A percentile compares a stretch with the other conserved stretches of the same genome.
phyloP scores from a whole-genome alignment of 148 eudicot species.

The Chenopodium quinoa region DNA sequence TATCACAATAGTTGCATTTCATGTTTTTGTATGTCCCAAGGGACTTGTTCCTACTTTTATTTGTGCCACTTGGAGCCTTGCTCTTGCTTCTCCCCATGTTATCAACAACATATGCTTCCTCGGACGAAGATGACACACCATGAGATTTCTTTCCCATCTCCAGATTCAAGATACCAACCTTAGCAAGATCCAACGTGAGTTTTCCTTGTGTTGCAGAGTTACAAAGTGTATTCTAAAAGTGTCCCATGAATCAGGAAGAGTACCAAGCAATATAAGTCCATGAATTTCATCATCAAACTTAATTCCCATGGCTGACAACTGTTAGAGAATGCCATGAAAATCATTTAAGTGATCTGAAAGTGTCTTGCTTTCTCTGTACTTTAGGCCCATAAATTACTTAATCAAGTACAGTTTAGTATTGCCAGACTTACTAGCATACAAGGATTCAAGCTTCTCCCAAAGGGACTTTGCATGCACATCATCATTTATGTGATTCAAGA shows the following conservation, averaged over 20 bases:
- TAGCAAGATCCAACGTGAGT: not conserved
- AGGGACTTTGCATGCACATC: not conserved
- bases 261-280: not conserved
- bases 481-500: conserved; percentile 8
- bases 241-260: not conserved
- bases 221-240: not conserved
- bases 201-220: not conserved
- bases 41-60: conserved; percentile 11
- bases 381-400: not conserved
- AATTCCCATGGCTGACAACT: no score
- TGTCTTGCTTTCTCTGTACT: no score
- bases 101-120: not conserved
- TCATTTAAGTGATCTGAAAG: no score
- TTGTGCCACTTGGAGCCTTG: not conserved
- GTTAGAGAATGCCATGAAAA: no score
- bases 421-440: not conserved
- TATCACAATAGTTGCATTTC: not conserved
- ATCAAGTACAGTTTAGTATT: conserved; percentile 19
- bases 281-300: not conserved
- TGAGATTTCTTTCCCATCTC: no score
- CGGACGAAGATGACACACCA: not conserved
- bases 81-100: conserved; percentile 3
- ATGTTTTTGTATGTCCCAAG: not conserved
- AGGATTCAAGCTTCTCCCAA: conserved; percentile 8
- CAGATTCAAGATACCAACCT: not conserved